A percentile compares a stretch with the other conserved stretches of the same genome.
phyloP scores from a whole-genome alignment of 2,329 filamentous ascomycete species.

The Diaporthe citri region DNA sequence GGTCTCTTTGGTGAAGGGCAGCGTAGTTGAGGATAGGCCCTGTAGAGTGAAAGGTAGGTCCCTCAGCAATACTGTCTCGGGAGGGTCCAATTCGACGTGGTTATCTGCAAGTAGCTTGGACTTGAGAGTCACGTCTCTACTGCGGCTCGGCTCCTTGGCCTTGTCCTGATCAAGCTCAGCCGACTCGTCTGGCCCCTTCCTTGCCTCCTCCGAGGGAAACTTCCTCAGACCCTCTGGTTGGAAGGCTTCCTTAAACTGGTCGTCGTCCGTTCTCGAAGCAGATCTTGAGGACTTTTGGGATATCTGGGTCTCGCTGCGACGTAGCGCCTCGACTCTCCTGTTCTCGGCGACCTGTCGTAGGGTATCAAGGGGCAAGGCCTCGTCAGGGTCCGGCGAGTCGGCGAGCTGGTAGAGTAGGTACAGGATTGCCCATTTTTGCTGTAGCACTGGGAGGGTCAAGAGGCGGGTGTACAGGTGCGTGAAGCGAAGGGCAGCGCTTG shows the following conservation, averaged over 20 bases:
- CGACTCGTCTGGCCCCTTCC: slow-evolving; percentile 53
- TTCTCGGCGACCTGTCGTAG: slow-evolving; percentile 52
- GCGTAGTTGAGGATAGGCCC: slow-evolving; percentile 87
- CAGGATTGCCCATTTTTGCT: slow-evolving; percentile 96
- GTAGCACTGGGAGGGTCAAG: slow-evolving; percentile 89
- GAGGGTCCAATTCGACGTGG: slow-evolving; percentile 68
- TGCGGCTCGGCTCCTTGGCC: slow-evolving; percentile 49
- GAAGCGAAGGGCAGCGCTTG: slow-evolving; percentile 84
- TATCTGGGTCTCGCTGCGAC: slow-evolving; percentile 31
- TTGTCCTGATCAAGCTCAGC: slow-evolving; percentile 45
- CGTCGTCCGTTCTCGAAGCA: slow-evolving; percentile 58
- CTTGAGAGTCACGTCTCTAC: slow-evolving; percentile 67
- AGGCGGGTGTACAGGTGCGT: slow-evolving; percentile 92
- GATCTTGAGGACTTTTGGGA: slow-evolving; percentile 53
- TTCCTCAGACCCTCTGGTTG: slow-evolving; percentile 64
- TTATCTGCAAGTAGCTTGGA: slow-evolving; percentile 70
- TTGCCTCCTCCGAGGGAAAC: slow-evolving; percentile 57
- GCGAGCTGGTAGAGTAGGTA: slow-evolving; percentile 89
- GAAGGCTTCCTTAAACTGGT: slow-evolving; percentile 65
- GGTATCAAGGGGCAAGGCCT: slow-evolving; percentile 62
- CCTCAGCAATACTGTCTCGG: slow-evolving; percentile 76
- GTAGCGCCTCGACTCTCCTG: slow-evolving; percentile 37
- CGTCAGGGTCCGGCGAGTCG: slow-evolving; percentile 71
- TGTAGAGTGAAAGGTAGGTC: slow-evolving; percentile 95
- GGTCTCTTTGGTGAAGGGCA: slow-evolving; percentile 79